Base-by-base conservation (phyloP, 192 early-diverging fungal species). In the Coemansia erecta region DNA sequence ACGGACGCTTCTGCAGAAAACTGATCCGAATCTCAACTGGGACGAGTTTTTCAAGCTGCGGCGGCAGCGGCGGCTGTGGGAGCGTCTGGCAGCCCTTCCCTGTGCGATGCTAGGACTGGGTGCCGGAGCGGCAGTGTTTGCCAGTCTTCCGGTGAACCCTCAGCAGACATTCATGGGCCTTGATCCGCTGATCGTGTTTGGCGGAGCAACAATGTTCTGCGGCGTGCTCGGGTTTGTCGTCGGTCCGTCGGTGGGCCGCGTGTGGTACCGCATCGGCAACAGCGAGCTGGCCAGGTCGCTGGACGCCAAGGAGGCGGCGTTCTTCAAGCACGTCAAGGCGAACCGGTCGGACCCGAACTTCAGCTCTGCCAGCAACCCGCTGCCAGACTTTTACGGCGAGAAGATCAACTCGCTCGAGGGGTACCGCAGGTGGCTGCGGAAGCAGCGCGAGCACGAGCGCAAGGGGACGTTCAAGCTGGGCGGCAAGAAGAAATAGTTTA, bases 371-470 rank as follows among this genome's bases (percentile, higher is more conserved):
- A 80, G 83, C 53, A 89, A 92, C 70, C 89, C 88, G 53, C 80
- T 93, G 58, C 93, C 93, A 15, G 92, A 94, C 80, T 96, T 88
- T 68, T 96, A 94, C 61, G 92, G 91, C 41, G 93, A 97, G 62
- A 93, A 92, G 66, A 91, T 97, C 76, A 85, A 86, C 53, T 90
- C 87, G 42, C 85, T 97, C 26, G 43, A 58, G 8, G 91, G 84
- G 46, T 97, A 97, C 68, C 84, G 92, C 42, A 68, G 73, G 33
- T 97, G 94, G 94, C 80, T 95, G 39, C 76, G 89, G 63, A 94
- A 93, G 70, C 94, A 97, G 81, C 74, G 88, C 53, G 88, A 89
- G 50, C 87, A 86, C 64, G 76, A 84, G 52, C 80, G 84, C 43
- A 89, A 90, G 67, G 84, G 85, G 31, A 82, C 81, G 0, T 90